Evolutionary conservation across 1,139 yeast genomes (phyloP), one percentile per base, ranked within the genome.

Genomic region (Hansenula sp.): DNA sequence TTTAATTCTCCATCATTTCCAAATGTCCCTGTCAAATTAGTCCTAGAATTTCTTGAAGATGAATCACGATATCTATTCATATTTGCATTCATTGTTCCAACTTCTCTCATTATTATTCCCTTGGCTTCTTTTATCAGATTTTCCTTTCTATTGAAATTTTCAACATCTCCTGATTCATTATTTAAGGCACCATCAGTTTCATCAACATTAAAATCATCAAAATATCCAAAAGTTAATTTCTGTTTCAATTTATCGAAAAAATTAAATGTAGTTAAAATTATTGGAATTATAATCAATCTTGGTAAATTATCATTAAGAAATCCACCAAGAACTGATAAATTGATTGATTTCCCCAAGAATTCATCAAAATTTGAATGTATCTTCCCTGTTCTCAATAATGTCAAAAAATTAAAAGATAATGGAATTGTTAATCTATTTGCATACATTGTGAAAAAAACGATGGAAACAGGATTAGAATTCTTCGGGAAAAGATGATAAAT

Each of bases 341-440:
- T 85, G 57, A 88, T 83, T 18, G 87, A 82, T 51, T 77, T 73
- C 17, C 95, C 95, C 49, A 84, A 74, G 71, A 91, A 86, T 42
- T 67, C 68, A 42, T 71, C 61, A 47, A 54, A 56, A 31, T 55
- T 52, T 19, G 78, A 73, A 15, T 59, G 58, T 15, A 79, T 59
- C 24, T 77, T 70, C 12, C 79, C 71, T 0, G 48, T 41, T 41
- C 54, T 52, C 48, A 84, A 72, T 41, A 88, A 67, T 33, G 87
- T 85, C 46, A 87, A 64, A 59, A 85, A 88, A 62, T 88, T 88
- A 66, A 85, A 88, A 31, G 88, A 79, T 51, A 88, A 70, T 4
- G 96, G 96, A 13, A 88, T 82, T 0, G 96, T 85, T 59, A 88
- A 69, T 51, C 96, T 79, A 43, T 93, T 87, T 30, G 87, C 81